Evolutionary conservation across 352 stramenopile genomes (phyloP).

Genomic region (Elongisporangium anandrum): DNA sequence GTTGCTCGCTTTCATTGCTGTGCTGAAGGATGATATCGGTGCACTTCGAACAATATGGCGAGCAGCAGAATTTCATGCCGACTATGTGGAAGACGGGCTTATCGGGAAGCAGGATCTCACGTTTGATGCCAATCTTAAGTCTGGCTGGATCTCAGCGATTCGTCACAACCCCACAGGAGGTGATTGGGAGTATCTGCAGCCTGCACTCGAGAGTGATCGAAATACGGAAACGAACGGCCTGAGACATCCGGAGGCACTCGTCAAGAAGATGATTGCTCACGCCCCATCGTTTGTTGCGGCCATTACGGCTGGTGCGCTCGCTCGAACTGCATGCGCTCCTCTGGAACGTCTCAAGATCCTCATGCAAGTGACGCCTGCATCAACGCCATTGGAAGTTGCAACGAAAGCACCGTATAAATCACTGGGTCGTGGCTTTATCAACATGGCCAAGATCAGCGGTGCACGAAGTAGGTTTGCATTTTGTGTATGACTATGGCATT

Average conservation of each 20-base stretch:
- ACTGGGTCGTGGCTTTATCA: constrained; percentile 41
- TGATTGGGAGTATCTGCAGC: constrained; percentile 51
- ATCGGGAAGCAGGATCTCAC: constrained; percentile 41
- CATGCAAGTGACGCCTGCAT: constrained; percentile 50
- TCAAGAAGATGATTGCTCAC: constrained; percentile 26
- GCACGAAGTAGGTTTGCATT: constrained; percentile 23
- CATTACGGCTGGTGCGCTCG: constrained; percentile 56
- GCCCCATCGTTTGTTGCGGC: constrained; percentile 52
- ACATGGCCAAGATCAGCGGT: constrained; percentile 68
- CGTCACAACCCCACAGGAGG: constrained; percentile 60
- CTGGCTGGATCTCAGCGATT: constrained; percentile 70
- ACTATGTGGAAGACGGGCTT: constrained; percentile 15
- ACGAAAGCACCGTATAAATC: constrained; percentile 37
- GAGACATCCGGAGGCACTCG: constrained; percentile 6
- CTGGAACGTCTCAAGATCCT: constrained; percentile 82
- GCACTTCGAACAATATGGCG: constrained; percentile 61
- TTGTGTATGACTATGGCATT: neutral
- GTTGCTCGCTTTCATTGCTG: constrained; percentile 36
- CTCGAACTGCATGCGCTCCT: constrained; percentile 61
- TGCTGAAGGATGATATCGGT: constrained; percentile 45
- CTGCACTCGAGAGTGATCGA: constrained; percentile 21
- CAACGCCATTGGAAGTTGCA: constrained; percentile 2
- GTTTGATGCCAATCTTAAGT: constrained; percentile 70
- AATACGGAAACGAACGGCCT: constrained; percentile 14
- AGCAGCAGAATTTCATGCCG: constrained; percentile 59